Evolutionary conservation across 1,139 yeast genomes (phyloP).

Genomic region (Citeromyces siamensis): DNA sequence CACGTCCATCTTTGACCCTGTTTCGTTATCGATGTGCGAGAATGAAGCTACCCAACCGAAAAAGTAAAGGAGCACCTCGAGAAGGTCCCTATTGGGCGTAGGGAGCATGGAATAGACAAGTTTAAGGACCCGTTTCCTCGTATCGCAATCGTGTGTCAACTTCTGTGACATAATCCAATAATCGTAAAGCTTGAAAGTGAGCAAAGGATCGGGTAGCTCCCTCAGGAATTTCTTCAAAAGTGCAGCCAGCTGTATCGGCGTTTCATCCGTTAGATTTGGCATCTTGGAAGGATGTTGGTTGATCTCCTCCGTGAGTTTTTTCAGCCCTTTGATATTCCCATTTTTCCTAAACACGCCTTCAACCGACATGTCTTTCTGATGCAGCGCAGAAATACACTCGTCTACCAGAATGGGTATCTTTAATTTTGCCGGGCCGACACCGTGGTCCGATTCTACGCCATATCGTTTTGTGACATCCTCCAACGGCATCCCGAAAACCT

Average conservation of each 20-base stretch:
- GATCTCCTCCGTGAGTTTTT: constrained; percentile 63
- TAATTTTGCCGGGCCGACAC: constrained; percentile 74
- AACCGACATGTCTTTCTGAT: constrained; percentile 90
- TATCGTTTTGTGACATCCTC: constrained; percentile 58
- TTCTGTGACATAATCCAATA: constrained; percentile 74
- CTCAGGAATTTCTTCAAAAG: constrained; percentile 83
- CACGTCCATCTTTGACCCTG: constrained; percentile 86
- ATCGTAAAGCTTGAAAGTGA: constrained; percentile 67
- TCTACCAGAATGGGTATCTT: constrained; percentile 81
- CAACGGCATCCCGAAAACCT: constrained; percentile 73
- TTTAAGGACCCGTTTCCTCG: constrained; percentile 48
- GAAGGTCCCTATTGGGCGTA: constrained; percentile 65
- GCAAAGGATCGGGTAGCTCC: constrained; percentile 84
- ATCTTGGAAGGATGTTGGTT: constrained; percentile 63
- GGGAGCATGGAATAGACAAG: constrained; percentile 76
- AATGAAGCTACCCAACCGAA: constrained; percentile 95
- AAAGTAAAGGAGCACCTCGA: constrained; percentile 79
- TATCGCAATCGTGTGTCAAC: constrained; percentile 24
- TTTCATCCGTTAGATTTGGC: constrained; percentile 66
- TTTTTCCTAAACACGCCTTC: constrained; percentile 96
- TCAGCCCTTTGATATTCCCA: constrained; percentile 81
- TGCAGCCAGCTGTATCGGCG: constrained; percentile 91
- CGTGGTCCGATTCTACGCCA: constrained; percentile 81
- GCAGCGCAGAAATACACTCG: constrained; percentile 71
- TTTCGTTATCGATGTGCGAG: constrained; percentile 75